Base-by-base conservation (phyloP, 345 rosid species). In the Salix purpurea region DNA sequence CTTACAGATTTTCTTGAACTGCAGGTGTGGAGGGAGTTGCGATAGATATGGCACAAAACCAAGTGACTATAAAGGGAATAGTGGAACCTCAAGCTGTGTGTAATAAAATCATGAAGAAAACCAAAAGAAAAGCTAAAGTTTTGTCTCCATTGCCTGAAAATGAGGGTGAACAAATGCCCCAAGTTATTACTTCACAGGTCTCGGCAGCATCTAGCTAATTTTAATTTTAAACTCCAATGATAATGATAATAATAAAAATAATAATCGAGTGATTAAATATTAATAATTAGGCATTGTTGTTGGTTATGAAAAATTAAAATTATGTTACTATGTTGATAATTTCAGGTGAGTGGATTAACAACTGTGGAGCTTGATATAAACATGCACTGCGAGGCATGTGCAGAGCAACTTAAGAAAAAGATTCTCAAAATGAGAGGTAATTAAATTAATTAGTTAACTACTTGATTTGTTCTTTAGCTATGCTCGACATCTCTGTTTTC, bases 341-440 rank as follows among this genome's bases (percentile, higher is more conserved):
- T 62, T 14, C 89, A 91, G 96, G 96, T 87, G 56, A 79, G 87
- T 73, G 97, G 81, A 65, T 26, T 81, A 62, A 78, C 84, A 1
- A 90, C 94, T 9, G 97, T 96, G 83, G 97, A 96, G 80, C 97
- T 96, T 24, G 84, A 80, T 58, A 91, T 94, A 60, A 89, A 90
- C 84, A 96, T 96, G 99, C 98, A 96, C 70, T 96, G 98, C 52
- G 89, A 90, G 75, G 97, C 95, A 75, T 96, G 99, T 80, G 98
- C 99, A 12, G 97, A 88, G 67, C 98, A 92, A 79, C 95, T 96
- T 28, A 91, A 82, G 85, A 89, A 74, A 80, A 94, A 89, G 83
- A 93, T 96, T 75, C 89, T 94, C 74, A 89, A 96, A 90, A 94
- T 96, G 98, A 90, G 90, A 90, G 99, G 98, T 93, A 83, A 42